Percentiles rank a stretch among this genome's conserved stretches.
Evolutionary conservation across 1,284 basidiomycete species (phyloP).

Genomic region (Amylostereum chailletii): DNA sequence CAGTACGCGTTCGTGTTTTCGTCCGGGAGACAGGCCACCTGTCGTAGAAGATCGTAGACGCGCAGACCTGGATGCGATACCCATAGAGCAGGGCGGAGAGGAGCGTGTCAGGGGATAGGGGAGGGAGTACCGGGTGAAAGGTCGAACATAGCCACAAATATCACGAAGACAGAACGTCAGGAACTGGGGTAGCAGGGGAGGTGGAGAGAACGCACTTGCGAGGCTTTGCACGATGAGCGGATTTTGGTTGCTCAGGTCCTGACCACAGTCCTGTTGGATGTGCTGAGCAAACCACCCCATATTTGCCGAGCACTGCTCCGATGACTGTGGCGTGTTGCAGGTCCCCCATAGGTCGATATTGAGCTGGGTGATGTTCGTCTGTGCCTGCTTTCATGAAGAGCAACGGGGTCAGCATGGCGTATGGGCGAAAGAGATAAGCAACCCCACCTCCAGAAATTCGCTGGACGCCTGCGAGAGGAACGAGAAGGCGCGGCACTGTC

Average conservation of each 20-base stretch:
- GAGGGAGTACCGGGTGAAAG: too few species aligned
- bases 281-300: conserved; percentile 51
- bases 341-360: conserved; percentile 71
- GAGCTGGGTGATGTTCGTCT: conserved; percentile 51
- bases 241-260: conserved; percentile 46
- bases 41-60: conserved; percentile 49
- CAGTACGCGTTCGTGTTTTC: conserved; percentile 54
- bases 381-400: conserved; percentile 35
- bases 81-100: too few species aligned
- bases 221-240: conserved; percentile 40
- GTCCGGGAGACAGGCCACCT: conserved; percentile 47
- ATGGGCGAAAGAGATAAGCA: conserved; percentile 6
- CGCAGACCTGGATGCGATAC: conserved; percentile 36
- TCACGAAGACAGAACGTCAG: too few species aligned
- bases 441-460: conserved; percentile 46
- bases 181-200: too few species aligned
- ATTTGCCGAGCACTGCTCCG: conserved; percentile 44
- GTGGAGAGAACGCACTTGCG: conserved; percentile 33
- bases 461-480: conserved; percentile 53
- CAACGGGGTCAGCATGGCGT: conserved; percentile 4
- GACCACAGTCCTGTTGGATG: conserved; percentile 38
- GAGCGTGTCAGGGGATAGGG: too few species aligned
- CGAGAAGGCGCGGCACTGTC: conserved; percentile 68
- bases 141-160: too few species aligned
- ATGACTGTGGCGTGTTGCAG: conserved; percentile 50